Evolutionary conservation across 2,329 filamentous ascomycete genomes (phyloP).

Genomic region (Fusarium begoniae): DNA sequence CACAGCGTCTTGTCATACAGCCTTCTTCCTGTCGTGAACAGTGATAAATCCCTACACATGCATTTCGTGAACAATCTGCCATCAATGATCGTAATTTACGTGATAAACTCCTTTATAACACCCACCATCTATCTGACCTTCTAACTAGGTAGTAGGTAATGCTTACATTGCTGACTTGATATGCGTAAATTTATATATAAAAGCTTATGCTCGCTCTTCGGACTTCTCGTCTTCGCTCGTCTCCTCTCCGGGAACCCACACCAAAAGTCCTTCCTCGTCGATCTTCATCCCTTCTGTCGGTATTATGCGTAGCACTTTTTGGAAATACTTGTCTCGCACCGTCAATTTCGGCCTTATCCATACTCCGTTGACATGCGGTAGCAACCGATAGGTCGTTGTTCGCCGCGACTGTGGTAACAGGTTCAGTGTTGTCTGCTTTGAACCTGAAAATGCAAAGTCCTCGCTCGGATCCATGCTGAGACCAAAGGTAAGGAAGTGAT

Average conservation of each 20-base stretch:
- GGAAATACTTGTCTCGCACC: constrained; percentile 91
- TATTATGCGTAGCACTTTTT: constrained; percentile 84
- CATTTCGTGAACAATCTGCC: neutral
- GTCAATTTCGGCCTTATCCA: constrained; percentile 79
- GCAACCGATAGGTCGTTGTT: constrained; percentile 75
- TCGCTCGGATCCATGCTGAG: constrained; percentile 92
- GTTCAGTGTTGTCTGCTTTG: constrained; percentile 82
- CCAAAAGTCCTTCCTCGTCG: constrained; percentile 69
- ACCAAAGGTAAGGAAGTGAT: constrained; percentile 93
- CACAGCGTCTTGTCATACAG: constrained; percentile 10
- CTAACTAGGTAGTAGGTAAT: neutral
- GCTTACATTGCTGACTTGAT: neutral
- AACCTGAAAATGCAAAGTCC: constrained; percentile 90
- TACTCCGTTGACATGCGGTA: constrained; percentile 71
- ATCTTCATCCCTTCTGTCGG: constrained; percentile 77
- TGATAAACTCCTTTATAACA: constrained; percentile 24
- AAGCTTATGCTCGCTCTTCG: constrained; percentile 3
- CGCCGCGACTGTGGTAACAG: constrained; percentile 83
- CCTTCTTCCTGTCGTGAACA: neutral
- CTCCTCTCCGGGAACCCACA: constrained; percentile 64
- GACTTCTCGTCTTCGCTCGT: constrained; percentile 20
- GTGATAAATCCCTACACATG: neutral
- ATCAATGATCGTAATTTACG: neutral
- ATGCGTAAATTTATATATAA: neutral
- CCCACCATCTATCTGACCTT: constrained; percentile 14